Conservation (phyloP, 2,329 filamentous ascomycete species). For the Botrytis galanthina region DNA sequence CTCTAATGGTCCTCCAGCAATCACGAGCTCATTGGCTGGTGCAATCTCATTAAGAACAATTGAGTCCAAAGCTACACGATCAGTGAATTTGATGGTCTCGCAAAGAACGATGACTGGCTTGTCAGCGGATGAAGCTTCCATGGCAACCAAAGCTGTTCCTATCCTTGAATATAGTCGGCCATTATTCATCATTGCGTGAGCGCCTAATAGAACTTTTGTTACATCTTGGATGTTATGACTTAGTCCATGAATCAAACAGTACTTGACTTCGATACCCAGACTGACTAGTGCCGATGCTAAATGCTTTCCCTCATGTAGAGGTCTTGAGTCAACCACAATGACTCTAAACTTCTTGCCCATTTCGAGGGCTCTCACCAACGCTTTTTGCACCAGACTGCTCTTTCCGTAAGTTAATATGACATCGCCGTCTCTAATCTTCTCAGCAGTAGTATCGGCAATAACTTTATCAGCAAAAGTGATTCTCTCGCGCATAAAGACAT, state of each 20-base stretch:
- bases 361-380: slow-evolving; percentile 69
- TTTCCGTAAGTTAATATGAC: slow-evolving; percentile 85
- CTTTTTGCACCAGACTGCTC: slow-evolving; percentile 80
- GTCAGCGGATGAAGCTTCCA: slow-evolving; percentile 72
- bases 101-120: slow-evolving; percentile 86
- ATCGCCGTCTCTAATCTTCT: slow-evolving; percentile 75
- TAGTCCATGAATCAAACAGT: slow-evolving; percentile 76
- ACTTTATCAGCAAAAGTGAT: slow-evolving; percentile 83
- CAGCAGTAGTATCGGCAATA: slow-evolving; percentile 73
- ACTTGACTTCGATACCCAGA: slow-evolving; percentile 73
- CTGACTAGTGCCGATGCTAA: slow-evolving; percentile 68
- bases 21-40: slow-evolving; percentile 63
- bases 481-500: slow-evolving; percentile 86
- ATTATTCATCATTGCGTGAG: slow-evolving; percentile 94
- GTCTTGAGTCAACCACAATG: slow-evolving; percentile 76
- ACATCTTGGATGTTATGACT: slow-evolving; percentile 69
- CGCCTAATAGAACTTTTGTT: slow-evolving; percentile 69
- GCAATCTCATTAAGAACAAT: slow-evolving; percentile 93
- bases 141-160: slow-evolving; percentile 83
- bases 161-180: slow-evolving; percentile 84
- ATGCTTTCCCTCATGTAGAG: slow-evolving; percentile 66
- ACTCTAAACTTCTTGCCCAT: slow-evolving; percentile 76
- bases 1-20: slow-evolving; percentile 42
- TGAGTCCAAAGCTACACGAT: slow-evolving; percentile 84
- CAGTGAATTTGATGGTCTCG: slow-evolving; percentile 93